These are phyloP conservation scores for Huntiella moniliformis DNA, from an alignment of 2,329 filamentous ascomycete species.

Conservation along the genomic window DNA sequence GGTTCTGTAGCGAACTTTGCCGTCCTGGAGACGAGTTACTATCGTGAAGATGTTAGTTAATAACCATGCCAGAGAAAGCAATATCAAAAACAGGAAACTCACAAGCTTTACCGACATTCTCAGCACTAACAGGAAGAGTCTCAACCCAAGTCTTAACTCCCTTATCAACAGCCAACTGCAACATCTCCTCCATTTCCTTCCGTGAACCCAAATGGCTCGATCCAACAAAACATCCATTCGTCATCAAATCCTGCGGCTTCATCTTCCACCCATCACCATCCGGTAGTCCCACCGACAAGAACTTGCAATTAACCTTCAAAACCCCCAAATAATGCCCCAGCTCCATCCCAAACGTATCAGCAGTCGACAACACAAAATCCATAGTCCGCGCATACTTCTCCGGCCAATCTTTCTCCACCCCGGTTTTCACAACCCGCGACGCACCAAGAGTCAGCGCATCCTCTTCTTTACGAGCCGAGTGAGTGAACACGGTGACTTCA, in stretches of 20 bases:
- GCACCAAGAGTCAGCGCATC: conserved; percentile 36
- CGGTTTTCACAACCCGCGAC: conserved; percentile 35
- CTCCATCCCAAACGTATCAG: conserved; percentile 48
- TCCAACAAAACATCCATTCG: conserved; percentile 56
- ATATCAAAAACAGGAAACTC: not conserved
- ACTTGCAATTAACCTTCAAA: conserved; percentile 65
- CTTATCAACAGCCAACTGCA: conserved; percentile 52
- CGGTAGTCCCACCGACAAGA: conserved; percentile 63
- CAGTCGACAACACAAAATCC: conserved; percentile 56
- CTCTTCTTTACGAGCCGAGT: conserved; percentile 33
- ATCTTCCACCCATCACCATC: conserved; percentile 55
- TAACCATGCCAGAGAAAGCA: not conserved
- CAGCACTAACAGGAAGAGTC: conserved; percentile 52
- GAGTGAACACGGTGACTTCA: conserved; percentile 35
- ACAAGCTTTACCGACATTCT: conserved; percentile 24
- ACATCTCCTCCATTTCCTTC: conserved; percentile 52
- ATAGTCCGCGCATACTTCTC: conserved; percentile 36
- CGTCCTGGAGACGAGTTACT: conserved; percentile 6
- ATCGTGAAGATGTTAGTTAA: conserved; percentile 1
- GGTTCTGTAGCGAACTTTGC: conserved; percentile 14
- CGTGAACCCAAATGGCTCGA: conserved; percentile 53
- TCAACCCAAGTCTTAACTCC: conserved; percentile 53
- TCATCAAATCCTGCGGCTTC: conserved; percentile 55
- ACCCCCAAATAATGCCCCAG: conserved; percentile 54
- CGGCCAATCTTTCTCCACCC: conserved; percentile 31